These are phyloP conservation scores for Corinectria fuckeliana DNA, from an alignment of 2,329 filamentous ascomycete species.

Conservation along the genomic window DNA sequence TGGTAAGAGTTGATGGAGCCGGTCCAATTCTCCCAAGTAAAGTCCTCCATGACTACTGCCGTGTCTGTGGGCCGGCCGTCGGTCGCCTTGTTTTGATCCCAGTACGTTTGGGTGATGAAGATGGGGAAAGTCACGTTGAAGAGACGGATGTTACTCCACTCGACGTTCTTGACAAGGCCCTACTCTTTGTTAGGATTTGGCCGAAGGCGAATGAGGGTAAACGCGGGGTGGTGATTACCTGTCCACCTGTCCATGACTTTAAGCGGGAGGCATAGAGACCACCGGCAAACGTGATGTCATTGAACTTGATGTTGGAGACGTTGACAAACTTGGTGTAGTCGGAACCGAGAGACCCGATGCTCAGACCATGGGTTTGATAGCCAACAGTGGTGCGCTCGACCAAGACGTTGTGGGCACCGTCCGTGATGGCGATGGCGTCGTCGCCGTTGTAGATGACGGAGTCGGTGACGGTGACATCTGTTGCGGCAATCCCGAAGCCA, in stretches of 20 bases:
- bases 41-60: conserved; percentile 13
- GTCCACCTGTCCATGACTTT: conserved; percentile 18
- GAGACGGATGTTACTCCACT: conserved; percentile 19
- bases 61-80: conserved; percentile 8
- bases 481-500: conserved; percentile 9
- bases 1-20: conserved; percentile 18
- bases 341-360: conserved; percentile 17
- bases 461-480: conserved; percentile 11
- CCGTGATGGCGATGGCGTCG: conserved; percentile 14
- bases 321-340: conserved; percentile 17
- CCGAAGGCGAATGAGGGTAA: background rate
- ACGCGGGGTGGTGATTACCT: background rate
- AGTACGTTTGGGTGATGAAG: conserved; percentile 19
- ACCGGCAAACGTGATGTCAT: conserved; percentile 16
- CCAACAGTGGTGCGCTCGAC: conserved; percentile 15
- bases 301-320: conserved; percentile 17
- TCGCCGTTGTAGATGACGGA: conserved; percentile 18
- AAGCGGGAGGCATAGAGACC: conserved; percentile 16
- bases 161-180: conserved; percentile 17
- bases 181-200: background rate
- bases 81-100: conserved; percentile 18
- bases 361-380: conserved; percentile 16
- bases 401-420: conserved; percentile 14
- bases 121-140: conserved; percentile 21
- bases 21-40: conserved; percentile 17